Evolutionary conservation across 768 basidiomycete genomes (phyloP).

Genomic region (Tricholoma sp.): DNA sequence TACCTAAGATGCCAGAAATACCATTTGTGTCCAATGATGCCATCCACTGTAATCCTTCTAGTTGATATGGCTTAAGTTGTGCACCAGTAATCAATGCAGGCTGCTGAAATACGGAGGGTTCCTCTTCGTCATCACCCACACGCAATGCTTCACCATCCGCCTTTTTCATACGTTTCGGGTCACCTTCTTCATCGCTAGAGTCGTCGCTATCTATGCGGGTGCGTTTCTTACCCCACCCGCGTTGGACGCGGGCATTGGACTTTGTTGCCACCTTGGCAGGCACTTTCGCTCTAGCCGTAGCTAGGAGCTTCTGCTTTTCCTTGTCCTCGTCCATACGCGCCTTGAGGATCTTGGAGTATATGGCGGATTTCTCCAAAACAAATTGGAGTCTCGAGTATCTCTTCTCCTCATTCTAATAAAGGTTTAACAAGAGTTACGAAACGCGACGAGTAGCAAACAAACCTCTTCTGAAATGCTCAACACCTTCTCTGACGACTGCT

Average conservation of each 20-base stretch:
- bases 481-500: slow-evolving; percentile 3
- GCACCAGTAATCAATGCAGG: slow-evolving; percentile 80
- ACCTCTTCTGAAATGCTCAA: slow-evolving; percentile 11
- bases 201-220: slow-evolving; percentile 13
- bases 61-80: slow-evolving; percentile 82
- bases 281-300: slow-evolving; percentile 6
- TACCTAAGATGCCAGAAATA: slow-evolving; percentile 74
- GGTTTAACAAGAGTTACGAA: neutral
- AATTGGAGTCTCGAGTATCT: slow-evolving; percentile 53
- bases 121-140: slow-evolving; percentile 20
- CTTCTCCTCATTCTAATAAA: slow-evolving; percentile 41
- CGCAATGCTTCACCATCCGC: slow-evolving; percentile 11
- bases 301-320: slow-evolving; percentile 19
- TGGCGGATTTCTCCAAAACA: slow-evolving; percentile 69
- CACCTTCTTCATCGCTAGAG: slow-evolving; percentile 9
- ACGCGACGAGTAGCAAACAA: neutral
- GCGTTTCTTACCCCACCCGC: slow-evolving; percentile 18
- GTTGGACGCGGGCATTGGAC: neutral
- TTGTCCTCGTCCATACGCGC: slow-evolving; percentile 69
- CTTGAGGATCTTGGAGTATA: slow-evolving; percentile 69
- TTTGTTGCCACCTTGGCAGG: slow-evolving; percentile 1
- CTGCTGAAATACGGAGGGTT: slow-evolving; percentile 52
- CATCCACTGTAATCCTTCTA: slow-evolving; percentile 96
- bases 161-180: slow-evolving; percentile 18
- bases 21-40: slow-evolving; percentile 81